Evolutionary conservation across 164 flowering plant species (phyloP).

Genomic region (Santalum album): DNA sequence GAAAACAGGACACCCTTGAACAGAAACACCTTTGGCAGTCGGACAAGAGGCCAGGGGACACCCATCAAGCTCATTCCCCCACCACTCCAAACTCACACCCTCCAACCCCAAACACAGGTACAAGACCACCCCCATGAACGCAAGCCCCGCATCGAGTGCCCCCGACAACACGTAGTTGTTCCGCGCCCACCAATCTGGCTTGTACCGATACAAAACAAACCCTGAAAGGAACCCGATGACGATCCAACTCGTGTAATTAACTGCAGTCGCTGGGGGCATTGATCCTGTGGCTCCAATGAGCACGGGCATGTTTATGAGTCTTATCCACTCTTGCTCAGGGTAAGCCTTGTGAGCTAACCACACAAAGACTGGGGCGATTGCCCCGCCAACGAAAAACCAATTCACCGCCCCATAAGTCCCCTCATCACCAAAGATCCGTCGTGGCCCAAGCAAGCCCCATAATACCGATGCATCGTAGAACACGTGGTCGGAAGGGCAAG

Average conservation of each 20-base stretch:
- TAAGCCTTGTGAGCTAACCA: constrained; percentile 60
- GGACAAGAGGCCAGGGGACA: constrained; percentile 72
- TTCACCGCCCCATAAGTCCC: constrained; percentile 48
- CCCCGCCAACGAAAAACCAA: constrained; percentile 77
- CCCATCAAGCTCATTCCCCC: constrained; percentile 71
- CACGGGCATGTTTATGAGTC: constrained; percentile 68
- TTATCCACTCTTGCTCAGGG: constrained; percentile 69
- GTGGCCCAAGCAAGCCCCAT: constrained; percentile 82
- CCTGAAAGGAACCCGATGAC: constrained; percentile 60
- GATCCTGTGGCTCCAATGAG: constrained; percentile 49
- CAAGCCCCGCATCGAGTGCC: constrained; percentile 73
- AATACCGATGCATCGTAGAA: constrained; percentile 83
- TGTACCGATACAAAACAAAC: constrained; percentile 46
- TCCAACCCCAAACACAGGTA: constrained; percentile 49
- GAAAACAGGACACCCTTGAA: constrained; percentile 59
- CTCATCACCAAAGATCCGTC: constrained; percentile 59
- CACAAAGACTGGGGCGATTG: constrained; percentile 57
- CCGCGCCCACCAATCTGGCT: constrained; percentile 57
- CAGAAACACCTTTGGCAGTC: constrained; percentile 50
- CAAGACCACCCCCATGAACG: constrained; percentile 74
- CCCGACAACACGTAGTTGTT: constrained; percentile 77
- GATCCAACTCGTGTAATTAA: constrained; percentile 66
- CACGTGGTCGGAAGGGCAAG: constrained; percentile 66
- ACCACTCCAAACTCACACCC: constrained; percentile 44
- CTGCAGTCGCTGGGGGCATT: constrained; percentile 80